phyloP scores from a whole-genome alignment of 192 early-diverging fungal genomes.

The Geranomyces variabilis region DNA sequence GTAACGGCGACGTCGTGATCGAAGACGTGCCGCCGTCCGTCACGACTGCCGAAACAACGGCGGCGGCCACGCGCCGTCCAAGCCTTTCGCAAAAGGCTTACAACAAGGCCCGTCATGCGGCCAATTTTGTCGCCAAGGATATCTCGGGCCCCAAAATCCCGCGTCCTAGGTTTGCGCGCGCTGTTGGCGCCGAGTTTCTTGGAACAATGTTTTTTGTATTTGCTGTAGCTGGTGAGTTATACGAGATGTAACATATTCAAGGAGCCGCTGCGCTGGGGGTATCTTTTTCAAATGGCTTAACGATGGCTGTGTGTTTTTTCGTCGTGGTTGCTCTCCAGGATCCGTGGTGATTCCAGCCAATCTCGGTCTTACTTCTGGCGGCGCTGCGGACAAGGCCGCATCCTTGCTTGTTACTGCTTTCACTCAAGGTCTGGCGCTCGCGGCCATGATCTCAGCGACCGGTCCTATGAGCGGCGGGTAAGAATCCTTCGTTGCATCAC shows the following conservation, averaged over 20 bases:
- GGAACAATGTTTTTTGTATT: constrained; percentile 29
- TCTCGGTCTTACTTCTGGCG: background rate
- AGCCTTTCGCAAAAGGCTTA: too few relatives aligned
- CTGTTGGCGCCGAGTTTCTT: constrained; percentile 21
- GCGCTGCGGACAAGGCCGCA: background rate
- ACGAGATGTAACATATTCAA: too few relatives aligned
- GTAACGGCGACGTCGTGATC: too few relatives aligned
- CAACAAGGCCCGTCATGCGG: background rate
- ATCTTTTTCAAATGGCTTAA: too few relatives aligned
- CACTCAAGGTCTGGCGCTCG: constrained; percentile 25
- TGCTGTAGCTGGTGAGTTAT: constrained; percentile 16
- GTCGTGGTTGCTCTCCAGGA: too few relatives aligned
- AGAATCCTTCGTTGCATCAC: background rate
- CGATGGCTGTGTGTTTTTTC: too few relatives aligned
- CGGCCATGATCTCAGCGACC: constrained; percentile 8
- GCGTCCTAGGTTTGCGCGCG: background rate
- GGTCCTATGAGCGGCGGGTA: constrained; percentile 25
- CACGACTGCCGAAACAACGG: too few relatives aligned
- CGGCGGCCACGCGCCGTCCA: too few relatives aligned
- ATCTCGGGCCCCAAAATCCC: background rate
- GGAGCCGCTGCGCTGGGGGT: too few relatives aligned
- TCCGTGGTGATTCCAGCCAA: background rate
- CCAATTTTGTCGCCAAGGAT: background rate
- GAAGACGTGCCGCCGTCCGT: too few relatives aligned
- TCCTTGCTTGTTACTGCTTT: constrained; percentile 12